phyloP scores from a whole-genome alignment of 169 alveolate species.

The Babesia ovata region DNA sequence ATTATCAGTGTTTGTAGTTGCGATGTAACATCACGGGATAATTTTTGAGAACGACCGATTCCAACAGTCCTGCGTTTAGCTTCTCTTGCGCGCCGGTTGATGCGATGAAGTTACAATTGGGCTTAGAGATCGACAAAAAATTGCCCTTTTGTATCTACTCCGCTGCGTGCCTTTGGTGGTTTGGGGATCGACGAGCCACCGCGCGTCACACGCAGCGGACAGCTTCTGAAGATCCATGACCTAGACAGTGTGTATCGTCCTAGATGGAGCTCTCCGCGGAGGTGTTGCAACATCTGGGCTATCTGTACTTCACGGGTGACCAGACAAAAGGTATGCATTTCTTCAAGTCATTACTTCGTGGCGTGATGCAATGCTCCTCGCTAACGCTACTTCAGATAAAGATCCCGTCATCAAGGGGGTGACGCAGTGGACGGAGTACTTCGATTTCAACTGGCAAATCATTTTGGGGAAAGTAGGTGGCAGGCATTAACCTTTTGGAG shows the following conservation, averaged over 20 bases:
- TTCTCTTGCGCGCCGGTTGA: too few relatives aligned
- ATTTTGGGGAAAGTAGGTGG: conserved; percentile 23
- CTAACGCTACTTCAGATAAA: neutral
- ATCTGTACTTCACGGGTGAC: conserved; percentile 10
- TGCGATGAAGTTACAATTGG: too few relatives aligned
- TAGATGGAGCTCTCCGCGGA: neutral
- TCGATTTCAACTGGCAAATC: conserved; percentile 19
- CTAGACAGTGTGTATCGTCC: neutral
- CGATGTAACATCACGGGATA: too few relatives aligned
- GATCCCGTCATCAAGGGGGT: neutral
- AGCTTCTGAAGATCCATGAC: neutral
- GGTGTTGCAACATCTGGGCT: conserved; percentile 6
- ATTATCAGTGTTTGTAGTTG: too few relatives aligned
- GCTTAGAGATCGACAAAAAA: too few relatives aligned
- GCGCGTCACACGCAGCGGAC: neutral
- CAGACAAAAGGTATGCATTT: neutral
- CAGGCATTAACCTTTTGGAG: neutral
- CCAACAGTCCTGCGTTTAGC: too few relatives aligned
- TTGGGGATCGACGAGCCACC: neutral
- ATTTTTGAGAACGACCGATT: too few relatives aligned
- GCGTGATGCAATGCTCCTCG: neutral
- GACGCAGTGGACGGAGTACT: conserved; percentile 27
- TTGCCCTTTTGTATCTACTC: too few relatives aligned
- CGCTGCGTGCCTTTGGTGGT: neutral
- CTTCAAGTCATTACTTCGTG: neutral